Percentiles rank a stretch among this genome's conserved stretches.
These are phyloP conservation scores for Fusarium albidum DNA, from an alignment of 2,329 filamentous ascomycete genomes.

Conservation along the genomic window DNA sequence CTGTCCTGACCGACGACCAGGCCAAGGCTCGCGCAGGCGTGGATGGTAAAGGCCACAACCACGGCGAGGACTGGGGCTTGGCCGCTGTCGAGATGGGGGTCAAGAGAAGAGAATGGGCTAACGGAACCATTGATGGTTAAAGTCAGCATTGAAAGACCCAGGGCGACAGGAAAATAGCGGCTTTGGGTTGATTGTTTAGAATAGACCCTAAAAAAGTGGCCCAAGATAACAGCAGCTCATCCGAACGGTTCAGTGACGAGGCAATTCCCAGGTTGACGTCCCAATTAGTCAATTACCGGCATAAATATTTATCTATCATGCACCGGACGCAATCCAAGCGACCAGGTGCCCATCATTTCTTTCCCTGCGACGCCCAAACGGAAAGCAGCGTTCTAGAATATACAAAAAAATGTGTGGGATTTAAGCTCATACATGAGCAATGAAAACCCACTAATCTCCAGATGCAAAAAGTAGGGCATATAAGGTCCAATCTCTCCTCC, in stretches of 20 bases:
- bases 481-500: slow-evolving; percentile 40
- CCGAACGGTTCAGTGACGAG: slow-evolving; percentile 7
- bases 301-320: slow-evolving; percentile 44
- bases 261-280: slow-evolving; percentile 25
- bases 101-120: slow-evolving; percentile 85
- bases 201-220: slow-evolving; percentile 2
- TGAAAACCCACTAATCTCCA: slow-evolving; percentile 36
- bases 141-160: not conserved
- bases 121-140: slow-evolving; percentile 66
- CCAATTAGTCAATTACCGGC: slow-evolving; percentile 43
- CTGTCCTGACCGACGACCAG: slow-evolving; percentile 87
- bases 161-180: slow-evolving; percentile 19
- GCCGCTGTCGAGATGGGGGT: slow-evolving; percentile 94
- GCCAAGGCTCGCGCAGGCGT: slow-evolving; percentile 85
- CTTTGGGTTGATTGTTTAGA: not conserved
- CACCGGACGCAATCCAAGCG: slow-evolving; percentile 36
- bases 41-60: slow-evolving; percentile 76
- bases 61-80: slow-evolving; percentile 95
- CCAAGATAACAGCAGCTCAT: slow-evolving; percentile 8
- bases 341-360: slow-evolving; percentile 37
- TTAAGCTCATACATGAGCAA: slow-evolving; percentile 27
- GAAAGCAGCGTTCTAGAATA: slow-evolving; percentile 41
- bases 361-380: slow-evolving; percentile 41
- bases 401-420: slow-evolving; percentile 39
- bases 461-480: slow-evolving; percentile 39